These are phyloP conservation scores for Hymenoscyphus linearis DNA, from an alignment of 2,329 filamentous ascomycete species.

Conservation along the genomic window DNA sequence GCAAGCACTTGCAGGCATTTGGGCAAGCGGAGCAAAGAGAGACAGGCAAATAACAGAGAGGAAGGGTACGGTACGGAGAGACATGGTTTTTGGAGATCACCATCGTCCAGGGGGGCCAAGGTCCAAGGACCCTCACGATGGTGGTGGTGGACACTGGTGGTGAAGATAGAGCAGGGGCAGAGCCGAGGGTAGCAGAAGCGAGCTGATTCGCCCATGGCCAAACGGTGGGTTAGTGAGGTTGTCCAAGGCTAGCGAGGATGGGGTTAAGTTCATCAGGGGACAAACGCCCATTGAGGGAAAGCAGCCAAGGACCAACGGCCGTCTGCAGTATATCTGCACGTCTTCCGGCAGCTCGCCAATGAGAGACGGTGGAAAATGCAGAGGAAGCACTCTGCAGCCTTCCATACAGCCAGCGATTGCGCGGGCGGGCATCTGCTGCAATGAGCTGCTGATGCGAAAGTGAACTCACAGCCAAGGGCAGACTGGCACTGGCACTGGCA, in stretches of 20 bases:
- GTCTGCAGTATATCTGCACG: slow-evolving; percentile 2
- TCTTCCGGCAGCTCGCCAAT: slow-evolving; percentile 4
- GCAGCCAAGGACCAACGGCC: background rate
- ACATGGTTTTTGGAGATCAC: background rate
- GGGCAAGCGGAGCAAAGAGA: background rate
- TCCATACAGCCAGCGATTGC: slow-evolving; percentile 24
- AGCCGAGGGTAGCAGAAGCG: background rate
- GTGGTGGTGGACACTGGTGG: too few relatives aligned
- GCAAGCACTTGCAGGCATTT: background rate
- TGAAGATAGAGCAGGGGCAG: background rate
- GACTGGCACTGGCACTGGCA: too few relatives aligned
- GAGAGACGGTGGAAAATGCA: slow-evolving; percentile 18
- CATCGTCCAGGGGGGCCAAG: background rate
- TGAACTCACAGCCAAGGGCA: background rate
- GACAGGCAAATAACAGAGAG: background rate
- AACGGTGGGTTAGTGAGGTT: background rate
- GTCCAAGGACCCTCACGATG: too few relatives aligned
- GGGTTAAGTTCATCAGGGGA: background rate
- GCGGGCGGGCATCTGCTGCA: background rate
- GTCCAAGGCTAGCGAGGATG: background rate
- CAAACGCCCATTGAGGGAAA: background rate
- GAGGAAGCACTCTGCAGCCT: slow-evolving; percentile 30
- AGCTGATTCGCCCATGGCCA: background rate
- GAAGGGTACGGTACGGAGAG: background rate
- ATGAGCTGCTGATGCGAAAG: background rate